Conservation (phyloP, 2,329 filamentous ascomycete genomes). For the Chaetoscypha palmicola region DNA sequence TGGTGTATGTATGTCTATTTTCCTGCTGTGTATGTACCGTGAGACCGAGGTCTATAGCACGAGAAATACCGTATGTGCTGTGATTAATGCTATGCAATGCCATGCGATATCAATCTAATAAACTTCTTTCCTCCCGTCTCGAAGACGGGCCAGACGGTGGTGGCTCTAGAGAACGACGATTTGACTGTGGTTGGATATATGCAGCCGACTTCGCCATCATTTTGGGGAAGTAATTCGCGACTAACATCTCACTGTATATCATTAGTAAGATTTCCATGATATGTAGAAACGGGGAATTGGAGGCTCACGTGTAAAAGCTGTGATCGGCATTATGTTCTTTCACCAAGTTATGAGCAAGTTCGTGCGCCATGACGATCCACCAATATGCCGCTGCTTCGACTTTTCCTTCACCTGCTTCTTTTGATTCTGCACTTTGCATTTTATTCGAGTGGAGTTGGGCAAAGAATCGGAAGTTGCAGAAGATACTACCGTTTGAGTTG, state of each 20-base stretch:
- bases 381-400: slow-evolving; percentile 75
- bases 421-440: slow-evolving; percentile 32
- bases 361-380: slow-evolving; percentile 94
- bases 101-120: too few species aligned
- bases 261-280: background rate
- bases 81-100: too few species aligned
- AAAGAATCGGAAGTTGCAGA: slow-evolving; percentile 90
- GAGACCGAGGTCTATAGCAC: too few species aligned
- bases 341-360: slow-evolving; percentile 91
- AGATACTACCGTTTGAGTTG: slow-evolving; percentile 79
- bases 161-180: background rate
- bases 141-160: background rate
- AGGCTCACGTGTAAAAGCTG: slow-evolving; percentile 67
- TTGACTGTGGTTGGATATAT: slow-evolving; percentile 14
- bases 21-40: too few species aligned
- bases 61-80: too few species aligned
- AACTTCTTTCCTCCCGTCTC: background rate
- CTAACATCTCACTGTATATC: slow-evolving; percentile 59
- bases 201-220: slow-evolving; percentile 42
- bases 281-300: background rate
- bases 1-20: too few species aligned
- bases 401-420: slow-evolving; percentile 37
- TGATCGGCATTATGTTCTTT: slow-evolving; percentile 69
- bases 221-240: slow-evolving; percentile 67
- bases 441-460: slow-evolving; percentile 62